Conservation (phyloP, 1,139 yeast genomes). For the Chernovozyma sophiae-reginae region DNA sequence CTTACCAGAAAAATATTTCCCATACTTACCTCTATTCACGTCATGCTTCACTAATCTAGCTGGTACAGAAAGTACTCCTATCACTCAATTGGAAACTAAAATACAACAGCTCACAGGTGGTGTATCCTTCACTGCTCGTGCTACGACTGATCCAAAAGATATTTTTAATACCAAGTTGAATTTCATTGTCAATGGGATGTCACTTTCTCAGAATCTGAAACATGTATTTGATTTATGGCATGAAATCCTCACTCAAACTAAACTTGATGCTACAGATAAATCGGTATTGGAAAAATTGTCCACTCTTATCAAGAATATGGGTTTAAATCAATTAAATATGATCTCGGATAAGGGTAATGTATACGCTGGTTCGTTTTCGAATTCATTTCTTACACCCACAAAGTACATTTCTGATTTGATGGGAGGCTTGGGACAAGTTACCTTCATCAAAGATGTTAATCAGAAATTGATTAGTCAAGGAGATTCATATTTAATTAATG, state of each 20-base stretch:
- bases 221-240: constrained; percentile 63
- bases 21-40: constrained; percentile 72
- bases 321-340: constrained; percentile 72
- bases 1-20: constrained; percentile 58
- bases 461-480: constrained; percentile 46
- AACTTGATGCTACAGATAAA: constrained; percentile 41
- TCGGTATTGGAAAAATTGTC: constrained; percentile 66
- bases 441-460: constrained; percentile 62
- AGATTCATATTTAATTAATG: constrained; percentile 44
- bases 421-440: constrained; percentile 72
- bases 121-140: constrained; percentile 53
- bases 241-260: constrained; percentile 66
- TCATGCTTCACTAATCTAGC: constrained; percentile 75
- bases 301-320: constrained; percentile 67
- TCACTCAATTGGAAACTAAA: constrained; percentile 80
- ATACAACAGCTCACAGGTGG: constrained; percentile 88
- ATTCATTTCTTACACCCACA: constrained; percentile 58
- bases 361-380: constrained; percentile 69
- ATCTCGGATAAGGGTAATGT: constrained; percentile 88
- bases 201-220: constrained; percentile 61
- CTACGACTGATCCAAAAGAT: constrained; percentile 53
- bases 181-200: constrained; percentile 62
- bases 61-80: constrained; percentile 68
- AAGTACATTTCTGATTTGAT: constrained; percentile 60
- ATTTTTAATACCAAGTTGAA: constrained; percentile 43